A percentile compares a stretch with the other conserved stretches of the same genome.
Evolutionary conservation across 75 land plant genomes (phyloP).

Genomic region (Sequoia sempervirens): DNA sequence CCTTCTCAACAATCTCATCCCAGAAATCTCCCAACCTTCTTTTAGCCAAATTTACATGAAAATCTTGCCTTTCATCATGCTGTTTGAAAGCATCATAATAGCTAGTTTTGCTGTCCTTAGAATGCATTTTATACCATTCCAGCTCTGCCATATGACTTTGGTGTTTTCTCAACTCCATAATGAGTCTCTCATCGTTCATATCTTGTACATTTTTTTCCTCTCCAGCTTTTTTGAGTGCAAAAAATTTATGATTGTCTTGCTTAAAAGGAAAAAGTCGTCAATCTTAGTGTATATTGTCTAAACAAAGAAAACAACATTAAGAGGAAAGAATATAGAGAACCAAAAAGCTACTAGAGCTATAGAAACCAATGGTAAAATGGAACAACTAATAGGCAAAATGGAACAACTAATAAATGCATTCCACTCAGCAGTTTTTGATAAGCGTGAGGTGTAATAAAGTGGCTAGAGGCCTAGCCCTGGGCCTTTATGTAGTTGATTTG

Average conservation of each 20-base stretch:
- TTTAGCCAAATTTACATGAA: neutral
- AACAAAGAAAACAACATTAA: neutral
- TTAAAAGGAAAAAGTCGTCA: neutral
- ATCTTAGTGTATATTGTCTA: neutral
- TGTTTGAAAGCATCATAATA: conserved; percentile 4
- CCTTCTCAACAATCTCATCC: conserved; percentile 12
- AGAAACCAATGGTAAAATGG: neutral
- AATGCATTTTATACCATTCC: neutral
- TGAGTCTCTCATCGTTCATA: neutral
- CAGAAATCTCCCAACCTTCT: conserved; percentile 3
- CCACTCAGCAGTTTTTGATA: no score
- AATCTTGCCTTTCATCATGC: neutral
- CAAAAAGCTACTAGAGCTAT: neutral
- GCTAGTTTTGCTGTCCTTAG: neutral
- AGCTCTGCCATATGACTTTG: neutral
- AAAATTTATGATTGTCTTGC: neutral
- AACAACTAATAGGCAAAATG: no score
- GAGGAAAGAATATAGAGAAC: neutral
- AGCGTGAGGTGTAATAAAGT: no score
- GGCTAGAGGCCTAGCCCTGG: no score
- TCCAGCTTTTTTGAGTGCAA: neutral
- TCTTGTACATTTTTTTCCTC: neutral
- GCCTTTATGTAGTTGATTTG: no score
- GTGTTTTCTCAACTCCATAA: neutral
- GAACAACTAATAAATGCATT: neutral